Base-by-base conservation (phyloP, 768 basidiomycete species). In the Xerocomus brunneocitrinus region DNA sequence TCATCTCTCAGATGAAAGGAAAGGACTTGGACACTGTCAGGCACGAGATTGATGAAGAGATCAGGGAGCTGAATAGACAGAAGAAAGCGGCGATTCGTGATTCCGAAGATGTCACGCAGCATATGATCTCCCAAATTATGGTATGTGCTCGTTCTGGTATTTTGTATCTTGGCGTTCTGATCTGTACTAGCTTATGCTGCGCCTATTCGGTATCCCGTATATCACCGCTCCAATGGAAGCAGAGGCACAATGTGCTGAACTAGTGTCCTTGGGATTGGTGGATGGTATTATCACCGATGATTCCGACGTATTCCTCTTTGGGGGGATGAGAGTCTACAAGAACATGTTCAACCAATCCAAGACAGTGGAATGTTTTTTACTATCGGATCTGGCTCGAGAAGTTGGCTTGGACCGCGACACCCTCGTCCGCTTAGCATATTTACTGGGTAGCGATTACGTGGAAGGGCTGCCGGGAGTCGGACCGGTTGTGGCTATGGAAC, bases 321-420 rank as follows among this genome's bases (percentile, higher is more conserved):
- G 97, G 31, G 95, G 92, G 24, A 72, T 81, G 59, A 86, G 93
- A n/a, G 91, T 98, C 19, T 97, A 89, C 79, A 97, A 95, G 73
- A 98, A 99, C 68, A 95, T 99, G 89, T 99, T 99, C 76, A 98
- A 98, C 67, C 95, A 98, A 70, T 89, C 91, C 45, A 98, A 98
- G 76, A 98, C 94, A 4, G 97, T 98, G 50, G 97, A 99, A 71
- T 94, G 93, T 66, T 99, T 97, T 76, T 74, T 97, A 34, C 73
- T 84, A 2, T 70, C 82, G 5, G 97, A 99, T 66, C 79, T 98
- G 46, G 79, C 79, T 36, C 80, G 94, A 40, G 97, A 99, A 68
- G 77, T 99, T 9, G 87, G 91, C 5, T 75, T 98, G 24, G 86
- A 90, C 46, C 79, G 93, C 25, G 91, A 91, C 60, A 85, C 87